Percentiles rank a stretch among this genome's conserved stretches.
Evolutionary conservation across 2,329 filamentous ascomycete species (phyloP).

Genomic region (Gaeumannomyces tritici): DNA sequence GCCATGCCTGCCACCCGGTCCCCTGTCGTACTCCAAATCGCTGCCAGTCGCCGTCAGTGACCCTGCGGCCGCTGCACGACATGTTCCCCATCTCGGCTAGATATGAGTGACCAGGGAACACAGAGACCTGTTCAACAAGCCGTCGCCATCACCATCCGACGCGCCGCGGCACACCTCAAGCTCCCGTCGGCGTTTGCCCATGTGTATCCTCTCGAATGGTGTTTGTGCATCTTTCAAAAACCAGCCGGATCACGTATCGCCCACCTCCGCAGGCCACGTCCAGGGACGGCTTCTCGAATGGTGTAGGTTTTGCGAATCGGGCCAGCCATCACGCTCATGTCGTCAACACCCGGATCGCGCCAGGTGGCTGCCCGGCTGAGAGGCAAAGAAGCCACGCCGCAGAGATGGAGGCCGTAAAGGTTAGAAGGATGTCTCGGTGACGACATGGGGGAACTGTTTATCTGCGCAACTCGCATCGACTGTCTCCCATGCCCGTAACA

Average conservation of each 20-base stretch:
- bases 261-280: neutral
- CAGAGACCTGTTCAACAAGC: neutral
- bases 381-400: too few relatives aligned
- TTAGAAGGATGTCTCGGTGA: neutral
- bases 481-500: too few relatives aligned
- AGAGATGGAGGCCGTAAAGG: too few relatives aligned
- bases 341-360: neutral
- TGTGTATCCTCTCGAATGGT: neutral
- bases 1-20: neutral
- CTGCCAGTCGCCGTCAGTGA: neutral
- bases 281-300: neutral
- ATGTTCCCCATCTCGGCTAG: neutral
- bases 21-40: neutral
- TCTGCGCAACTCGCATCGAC: too few relatives aligned
- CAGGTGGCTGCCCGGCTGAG: neutral
- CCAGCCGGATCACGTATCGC: neutral
- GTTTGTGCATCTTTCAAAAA: neutral
- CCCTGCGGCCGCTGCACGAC: neutral
- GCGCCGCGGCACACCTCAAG: neutral
- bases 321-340: neutral
- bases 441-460: neutral
- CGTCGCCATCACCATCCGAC: neutral
- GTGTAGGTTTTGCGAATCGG: neutral
- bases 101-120: neutral
- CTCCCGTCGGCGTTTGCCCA: neutral